Percentiles rank a stretch among this genome's conserved stretches.
phyloP scores from a whole-genome alignment of 305 asterid genomes.

The Andrographis paniculata region DNA sequence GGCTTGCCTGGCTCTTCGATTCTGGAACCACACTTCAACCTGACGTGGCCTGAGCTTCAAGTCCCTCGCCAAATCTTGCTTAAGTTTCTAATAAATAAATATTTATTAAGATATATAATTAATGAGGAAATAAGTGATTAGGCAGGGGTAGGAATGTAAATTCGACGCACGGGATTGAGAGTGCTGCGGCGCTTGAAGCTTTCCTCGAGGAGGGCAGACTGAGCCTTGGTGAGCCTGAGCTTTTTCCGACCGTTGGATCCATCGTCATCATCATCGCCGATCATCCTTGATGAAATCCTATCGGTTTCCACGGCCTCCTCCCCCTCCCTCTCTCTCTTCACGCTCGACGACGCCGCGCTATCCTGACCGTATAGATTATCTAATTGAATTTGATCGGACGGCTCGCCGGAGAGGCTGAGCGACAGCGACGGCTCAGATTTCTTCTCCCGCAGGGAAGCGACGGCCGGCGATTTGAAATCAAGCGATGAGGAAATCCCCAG shows the following conservation, averaged over 20 bases:
- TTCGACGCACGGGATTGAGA: conserved; percentile 58
- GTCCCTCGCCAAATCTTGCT: conserved; percentile 74
- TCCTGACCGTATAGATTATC: conserved; percentile 36
- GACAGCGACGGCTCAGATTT: conserved; percentile 42
- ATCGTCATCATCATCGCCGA: conserved; percentile 69
- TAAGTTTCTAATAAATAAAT: conserved; percentile 46
- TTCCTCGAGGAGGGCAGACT: conserved; percentile 77
- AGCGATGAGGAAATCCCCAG: conserved; percentile 32
- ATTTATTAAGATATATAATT: neutral
- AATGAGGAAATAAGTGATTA: neutral
- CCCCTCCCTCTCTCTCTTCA: conserved; percentile 76
- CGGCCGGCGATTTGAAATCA: conserved; percentile 7
- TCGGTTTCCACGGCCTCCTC: conserved; percentile 53
- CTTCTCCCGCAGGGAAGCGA: conserved; percentile 11
- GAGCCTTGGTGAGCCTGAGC: conserved; percentile 67
- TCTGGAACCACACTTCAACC: conserved; percentile 95
- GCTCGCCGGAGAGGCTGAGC: conserved; percentile 47
- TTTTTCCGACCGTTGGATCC: conserved; percentile 64
- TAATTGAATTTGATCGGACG: conserved; percentile 16
- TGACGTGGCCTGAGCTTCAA: conserved; percentile 80
- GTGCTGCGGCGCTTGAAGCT: conserved; percentile 74
- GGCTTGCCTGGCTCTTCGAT: conserved; percentile 74
- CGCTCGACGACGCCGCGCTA: conserved; percentile 57
- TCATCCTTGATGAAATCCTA: conserved; percentile 29
- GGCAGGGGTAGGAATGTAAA: neutral